Base-by-base conservation (phyloP, 768 basidiomycete species). In the Pulveroboletus ravenelii region DNA sequence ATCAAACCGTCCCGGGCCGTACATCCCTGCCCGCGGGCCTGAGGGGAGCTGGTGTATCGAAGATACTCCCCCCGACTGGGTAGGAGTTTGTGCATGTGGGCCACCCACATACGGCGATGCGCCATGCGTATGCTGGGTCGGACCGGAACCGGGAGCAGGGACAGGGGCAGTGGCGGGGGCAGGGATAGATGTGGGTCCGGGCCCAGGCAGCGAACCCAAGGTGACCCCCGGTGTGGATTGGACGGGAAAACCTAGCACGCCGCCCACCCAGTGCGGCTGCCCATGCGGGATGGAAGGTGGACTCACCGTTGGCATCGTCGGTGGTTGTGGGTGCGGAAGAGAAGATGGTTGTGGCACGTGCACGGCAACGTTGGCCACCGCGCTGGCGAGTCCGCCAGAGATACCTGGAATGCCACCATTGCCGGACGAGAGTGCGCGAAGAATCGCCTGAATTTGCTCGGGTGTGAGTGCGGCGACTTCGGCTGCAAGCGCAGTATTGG, bases 391-490 rank as follows among this genome's bases (percentile, higher is more conserved):
- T 54, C 65, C 58, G 45, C 64, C 41, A 63, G 63, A 45, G 59
- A 71, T 46, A 64, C 56, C 63, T 2, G 54, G 58, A 36, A 62
- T 57, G 53, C 66, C 63, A 9, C 74, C 64, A 41, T 67, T 74
- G 45, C 70, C 69, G 2, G 77, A 73, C 15, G 71, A 64, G 5
- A 90, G 72, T 0, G 83, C 75, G 32, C 78, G 76, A 12, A 89
- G 69, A 67, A 89, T 79, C 42, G 77, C 66, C 53, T 86, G 82
- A 34, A 90, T 80, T 62, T 89, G 88, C 43, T 87, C 87, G 0
- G 86, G 85, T 3, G 85, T 87, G 14, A 90, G 75, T 32, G 81
- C 74, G 6, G 87, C 84, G 6, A 89, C 80, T 59, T 88, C 84
- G 6, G 84, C 80, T 8, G 83, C 82, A 35, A 91, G 76, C 15